A percentile compares a stretch with the other conserved stretches of the same genome.
These are phyloP conservation scores for Saksenaea vasiformis DNA, from an alignment of 371 early-diverging fungal species.

Conservation along the genomic window DNA sequence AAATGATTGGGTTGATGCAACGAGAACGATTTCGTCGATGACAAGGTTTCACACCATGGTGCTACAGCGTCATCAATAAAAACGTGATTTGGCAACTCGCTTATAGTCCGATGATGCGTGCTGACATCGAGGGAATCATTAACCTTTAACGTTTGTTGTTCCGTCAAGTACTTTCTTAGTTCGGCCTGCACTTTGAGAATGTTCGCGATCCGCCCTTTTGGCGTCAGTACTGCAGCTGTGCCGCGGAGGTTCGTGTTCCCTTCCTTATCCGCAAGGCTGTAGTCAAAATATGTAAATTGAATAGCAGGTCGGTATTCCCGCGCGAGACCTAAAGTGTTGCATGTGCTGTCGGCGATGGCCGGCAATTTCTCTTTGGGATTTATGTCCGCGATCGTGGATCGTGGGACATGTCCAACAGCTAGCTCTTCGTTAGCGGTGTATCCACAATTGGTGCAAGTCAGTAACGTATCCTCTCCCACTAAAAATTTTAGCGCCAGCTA, in stretches of 20 bases:
- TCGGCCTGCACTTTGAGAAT: slow-evolving; percentile 33
- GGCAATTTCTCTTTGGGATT: neutral
- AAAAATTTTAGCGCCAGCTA: neutral
- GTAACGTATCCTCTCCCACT: slow-evolving; percentile 84
- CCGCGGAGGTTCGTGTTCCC: slow-evolving; percentile 8
- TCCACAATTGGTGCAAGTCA: slow-evolving; percentile 71
- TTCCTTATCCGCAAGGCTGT: slow-evolving; percentile 6
- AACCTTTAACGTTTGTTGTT: slow-evolving; percentile 11
- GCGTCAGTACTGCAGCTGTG: slow-evolving; percentile 25
- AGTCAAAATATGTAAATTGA: slow-evolving; percentile 7
- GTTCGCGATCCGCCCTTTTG: slow-evolving; percentile 24
- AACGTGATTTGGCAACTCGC: slow-evolving; percentile 16
- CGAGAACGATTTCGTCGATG: neutral
- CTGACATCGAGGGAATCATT: slow-evolving; percentile 19
- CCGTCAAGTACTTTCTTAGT: slow-evolving; percentile 26
- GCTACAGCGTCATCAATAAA: slow-evolving; percentile 34
- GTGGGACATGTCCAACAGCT: slow-evolving; percentile 37
- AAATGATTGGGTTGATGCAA: slow-evolving; percentile 48
- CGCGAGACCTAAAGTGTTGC: slow-evolving; percentile 6
- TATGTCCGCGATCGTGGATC: neutral
- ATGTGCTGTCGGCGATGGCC: neutral
- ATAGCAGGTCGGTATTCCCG: neutral
- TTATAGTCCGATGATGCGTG: neutral
- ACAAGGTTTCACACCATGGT: neutral
- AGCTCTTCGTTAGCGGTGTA: slow-evolving; percentile 85